Evolutionary conservation across 148 eudicot species (phyloP).

Genomic region (Cornus florida): DNA sequence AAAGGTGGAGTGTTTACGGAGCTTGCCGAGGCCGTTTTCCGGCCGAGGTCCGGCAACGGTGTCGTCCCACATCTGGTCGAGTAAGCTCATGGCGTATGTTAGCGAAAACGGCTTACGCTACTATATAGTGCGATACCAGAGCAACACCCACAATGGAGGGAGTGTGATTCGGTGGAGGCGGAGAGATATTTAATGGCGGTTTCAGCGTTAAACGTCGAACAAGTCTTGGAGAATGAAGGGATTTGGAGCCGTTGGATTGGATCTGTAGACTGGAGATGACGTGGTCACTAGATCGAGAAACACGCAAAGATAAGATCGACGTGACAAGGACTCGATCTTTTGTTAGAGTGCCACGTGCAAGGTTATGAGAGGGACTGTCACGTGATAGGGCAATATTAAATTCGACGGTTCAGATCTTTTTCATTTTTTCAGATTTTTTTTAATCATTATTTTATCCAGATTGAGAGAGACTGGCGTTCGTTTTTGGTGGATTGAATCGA

Average conservation of each 20-base stretch:
- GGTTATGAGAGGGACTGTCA: too few species aligned
- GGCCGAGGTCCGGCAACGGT: slow-evolving; percentile 85
- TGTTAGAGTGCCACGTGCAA: too few species aligned
- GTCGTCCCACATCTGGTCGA: slow-evolving; percentile 88
- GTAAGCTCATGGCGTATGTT: slow-evolving; percentile 41
- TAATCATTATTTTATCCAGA: too few species aligned
- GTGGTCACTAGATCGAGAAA: background rate
- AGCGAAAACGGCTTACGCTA: background rate
- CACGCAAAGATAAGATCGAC: slow-evolving; percentile 12
- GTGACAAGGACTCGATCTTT: too few species aligned
- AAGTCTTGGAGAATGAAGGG: background rate
- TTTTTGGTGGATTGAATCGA: too few species aligned
- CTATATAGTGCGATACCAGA: background rate
- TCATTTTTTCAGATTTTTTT: too few species aligned
- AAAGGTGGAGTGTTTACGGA: slow-evolving; percentile 62
- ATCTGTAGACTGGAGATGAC: slow-evolving; percentile 1
- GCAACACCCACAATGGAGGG: background rate
- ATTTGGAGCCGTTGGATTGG: slow-evolving; percentile 50
- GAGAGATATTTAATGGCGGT: slow-evolving; percentile 30
- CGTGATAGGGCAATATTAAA: too few species aligned
- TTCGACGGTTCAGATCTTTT: too few species aligned
- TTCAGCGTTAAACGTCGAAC: slow-evolving; percentile 30
- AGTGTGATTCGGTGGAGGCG: background rate
- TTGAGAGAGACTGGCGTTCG: too few species aligned
- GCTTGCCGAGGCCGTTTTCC: slow-evolving; percentile 78